These are phyloP conservation scores for Alternaria longipes DNA, from an alignment of 2,329 filamentous ascomycete genomes.

Conservation along the genomic window DNA sequence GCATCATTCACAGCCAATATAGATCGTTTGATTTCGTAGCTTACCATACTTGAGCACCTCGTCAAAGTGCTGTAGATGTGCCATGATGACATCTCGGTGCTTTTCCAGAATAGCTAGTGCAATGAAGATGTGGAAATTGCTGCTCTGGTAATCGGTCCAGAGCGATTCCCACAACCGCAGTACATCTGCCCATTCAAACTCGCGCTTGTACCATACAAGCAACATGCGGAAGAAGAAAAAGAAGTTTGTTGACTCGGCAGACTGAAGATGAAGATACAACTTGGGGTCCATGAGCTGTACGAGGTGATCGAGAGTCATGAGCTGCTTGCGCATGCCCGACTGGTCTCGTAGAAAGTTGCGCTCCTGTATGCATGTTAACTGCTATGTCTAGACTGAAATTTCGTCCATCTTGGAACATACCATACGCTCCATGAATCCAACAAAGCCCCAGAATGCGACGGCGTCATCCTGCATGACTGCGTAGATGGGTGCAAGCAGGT, in stretches of 20 bases:
- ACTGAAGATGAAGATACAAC: slow-evolving; percentile 88
- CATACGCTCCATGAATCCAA: slow-evolving; percentile 97
- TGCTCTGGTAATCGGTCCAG: slow-evolving; percentile 91
- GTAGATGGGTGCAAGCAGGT: slow-evolving; percentile 93
- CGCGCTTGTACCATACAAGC: slow-evolving; percentile 97
- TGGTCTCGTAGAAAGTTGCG: slow-evolving; percentile 96
- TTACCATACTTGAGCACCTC: slow-evolving; percentile 95
- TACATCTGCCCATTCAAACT: slow-evolving; percentile 90
- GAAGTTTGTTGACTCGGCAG: slow-evolving; percentile 95
- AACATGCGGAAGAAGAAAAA: slow-evolving; percentile 99
- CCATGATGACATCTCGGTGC: slow-evolving; percentile 95
- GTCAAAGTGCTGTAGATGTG: slow-evolving; percentile 91
- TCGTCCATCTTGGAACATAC: slow-evolving; percentile 42
- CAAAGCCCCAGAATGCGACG: slow-evolving; percentile 95
- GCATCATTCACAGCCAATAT: not conserved
- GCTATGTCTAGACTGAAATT: no score
- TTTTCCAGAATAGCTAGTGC: slow-evolving; percentile 95
- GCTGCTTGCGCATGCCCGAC: slow-evolving; percentile 92
- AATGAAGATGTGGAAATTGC: slow-evolving; percentile 93
- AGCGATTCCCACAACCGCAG: slow-evolving; percentile 89
- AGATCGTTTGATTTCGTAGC: slow-evolving; percentile 42
- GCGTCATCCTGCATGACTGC: slow-evolving; percentile 98
- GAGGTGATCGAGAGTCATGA: slow-evolving; percentile 89
- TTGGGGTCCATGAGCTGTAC: slow-evolving; percentile 97
- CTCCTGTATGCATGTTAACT: slow-evolving; percentile 61